Evolutionary conservation across 2,329 filamentous ascomycete species (phyloP), one percentile per base, ranked within the genome.

Genomic region (Epichloe baconii): DNA sequence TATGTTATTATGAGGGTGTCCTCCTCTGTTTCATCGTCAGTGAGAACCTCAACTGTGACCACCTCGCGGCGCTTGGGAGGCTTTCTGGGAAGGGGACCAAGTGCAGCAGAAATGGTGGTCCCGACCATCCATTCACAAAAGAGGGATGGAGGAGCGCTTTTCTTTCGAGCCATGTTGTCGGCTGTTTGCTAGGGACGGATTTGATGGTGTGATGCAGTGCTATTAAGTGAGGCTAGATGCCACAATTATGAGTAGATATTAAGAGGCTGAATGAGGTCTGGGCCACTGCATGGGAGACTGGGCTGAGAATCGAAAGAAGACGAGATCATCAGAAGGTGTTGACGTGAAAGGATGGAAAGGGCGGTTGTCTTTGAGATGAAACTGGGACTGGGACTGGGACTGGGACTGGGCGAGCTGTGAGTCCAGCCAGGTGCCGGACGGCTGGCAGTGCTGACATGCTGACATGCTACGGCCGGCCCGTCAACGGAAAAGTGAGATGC

Each of bases 21-120:
- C 26, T 69, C 65, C 7, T 72, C 69, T n/a, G 67, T 69, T 51
- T 76, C 73, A 43, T 78, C 75, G 54, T 79, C 75, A 11, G 76
- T 77, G 14, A 68, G 66, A 2, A 76, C 59, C 48, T 72, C 66
- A 35, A 76, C 58, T 21, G 59, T 67, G 52, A 73, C 58, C 11
- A 71, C 60, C 17, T 64, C 63, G 45, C 64, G 58, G 40, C 55
- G 56, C 49, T 51, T 62, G 19, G 49, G 58, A 38, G 55, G 52
- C 21, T 62, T 61, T 45, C 58, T 59, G 11, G 61, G 58, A 4
- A 58, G 50, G 5, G 61, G 58, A 3, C 62, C 59, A 4, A 67
- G 58, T 23, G 59, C 60, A 11, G 55, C 55, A 12, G 62, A 52
- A 23, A 71, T 65, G 41, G 62, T 68, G 14, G 64, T 65, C 34